These are phyloP conservation scores for Salix suchowensis DNA, from an alignment of 345 rosid genomes.

Conservation along the genomic window DNA sequence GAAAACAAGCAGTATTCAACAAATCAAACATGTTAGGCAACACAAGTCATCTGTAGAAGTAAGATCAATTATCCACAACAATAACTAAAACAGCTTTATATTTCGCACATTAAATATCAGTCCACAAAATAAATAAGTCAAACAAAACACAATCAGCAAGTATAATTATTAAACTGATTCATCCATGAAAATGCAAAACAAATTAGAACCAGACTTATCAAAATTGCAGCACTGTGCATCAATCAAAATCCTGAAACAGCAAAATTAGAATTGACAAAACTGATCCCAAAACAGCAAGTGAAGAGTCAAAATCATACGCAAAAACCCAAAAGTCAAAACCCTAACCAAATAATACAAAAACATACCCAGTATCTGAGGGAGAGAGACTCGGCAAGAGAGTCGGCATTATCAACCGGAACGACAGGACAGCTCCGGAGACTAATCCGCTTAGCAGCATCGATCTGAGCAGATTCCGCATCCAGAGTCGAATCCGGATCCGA, in stretches of 20 bases:
- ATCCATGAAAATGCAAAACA: neutral
- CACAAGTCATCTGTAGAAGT: neutral
- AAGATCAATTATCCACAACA: neutral
- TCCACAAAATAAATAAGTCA: neutral
- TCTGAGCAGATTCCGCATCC: constrained; percentile 85
- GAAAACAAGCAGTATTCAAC: neutral
- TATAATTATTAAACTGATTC: neutral
- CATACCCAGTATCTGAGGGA: constrained; percentile 86
- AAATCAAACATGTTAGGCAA: neutral
- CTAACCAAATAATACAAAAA: neutral
- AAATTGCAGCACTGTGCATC: neutral
- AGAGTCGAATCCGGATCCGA: constrained; percentile 66
- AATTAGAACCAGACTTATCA: neutral
- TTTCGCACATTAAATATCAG: neutral
- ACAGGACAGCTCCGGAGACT: constrained; percentile 60
- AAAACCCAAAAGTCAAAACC: constrained; percentile 10
- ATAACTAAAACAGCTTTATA: neutral
- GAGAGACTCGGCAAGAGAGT: constrained; percentile 54
- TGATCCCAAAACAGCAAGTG: constrained; percentile 17
- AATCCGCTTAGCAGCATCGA: constrained; percentile 92
- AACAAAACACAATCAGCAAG: neutral
- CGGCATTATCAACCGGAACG: constrained; percentile 42
- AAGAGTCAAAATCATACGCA: constrained; percentile 6
- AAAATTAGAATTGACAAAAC: neutral
- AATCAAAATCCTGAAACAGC: neutral